A percentile compares a stretch with the other conserved stretches of the same genome.
Conservation (phyloP, 2,329 filamentous ascomycete genomes). For the Didymella glomerata region DNA sequence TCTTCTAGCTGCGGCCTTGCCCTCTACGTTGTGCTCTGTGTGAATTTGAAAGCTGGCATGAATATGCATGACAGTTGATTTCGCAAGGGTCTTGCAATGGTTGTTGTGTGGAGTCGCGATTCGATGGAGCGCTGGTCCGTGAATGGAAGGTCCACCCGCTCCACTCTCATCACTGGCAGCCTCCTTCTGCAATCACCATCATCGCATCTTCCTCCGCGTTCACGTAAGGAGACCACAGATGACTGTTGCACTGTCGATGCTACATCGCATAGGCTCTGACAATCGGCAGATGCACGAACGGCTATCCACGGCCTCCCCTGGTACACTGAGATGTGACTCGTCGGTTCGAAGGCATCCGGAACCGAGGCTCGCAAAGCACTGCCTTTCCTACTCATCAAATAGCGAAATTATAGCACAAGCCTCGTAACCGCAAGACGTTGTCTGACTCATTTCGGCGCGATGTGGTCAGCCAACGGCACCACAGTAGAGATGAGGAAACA, state of each 20-base stretch:
- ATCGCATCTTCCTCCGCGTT: background rate
- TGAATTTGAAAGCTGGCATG: background rate
- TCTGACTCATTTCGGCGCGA: background rate
- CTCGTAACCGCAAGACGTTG: background rate
- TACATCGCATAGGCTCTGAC: background rate
- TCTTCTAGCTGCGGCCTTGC: too few relatives aligned
- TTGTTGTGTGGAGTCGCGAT: background rate
- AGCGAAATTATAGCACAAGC: background rate
- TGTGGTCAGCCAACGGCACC: background rate
- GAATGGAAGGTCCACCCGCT: background rate
- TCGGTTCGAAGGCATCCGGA: background rate
- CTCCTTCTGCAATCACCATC: background rate
- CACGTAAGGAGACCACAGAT: background rate
- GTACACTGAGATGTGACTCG: background rate
- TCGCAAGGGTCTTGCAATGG: background rate
- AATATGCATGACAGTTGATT: background rate
- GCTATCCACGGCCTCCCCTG: background rate
- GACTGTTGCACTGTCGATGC: background rate
- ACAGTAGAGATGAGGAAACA: too few relatives aligned
- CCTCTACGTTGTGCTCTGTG: too few relatives aligned
- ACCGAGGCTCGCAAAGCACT: conserved; percentile 17
- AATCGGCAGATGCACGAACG: background rate
- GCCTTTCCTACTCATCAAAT: background rate
- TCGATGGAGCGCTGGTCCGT: background rate
- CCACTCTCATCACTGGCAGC: background rate